Conservation (phyloP, 2,329 filamentous ascomycete species). For the Diaporthe ampelina region DNA sequence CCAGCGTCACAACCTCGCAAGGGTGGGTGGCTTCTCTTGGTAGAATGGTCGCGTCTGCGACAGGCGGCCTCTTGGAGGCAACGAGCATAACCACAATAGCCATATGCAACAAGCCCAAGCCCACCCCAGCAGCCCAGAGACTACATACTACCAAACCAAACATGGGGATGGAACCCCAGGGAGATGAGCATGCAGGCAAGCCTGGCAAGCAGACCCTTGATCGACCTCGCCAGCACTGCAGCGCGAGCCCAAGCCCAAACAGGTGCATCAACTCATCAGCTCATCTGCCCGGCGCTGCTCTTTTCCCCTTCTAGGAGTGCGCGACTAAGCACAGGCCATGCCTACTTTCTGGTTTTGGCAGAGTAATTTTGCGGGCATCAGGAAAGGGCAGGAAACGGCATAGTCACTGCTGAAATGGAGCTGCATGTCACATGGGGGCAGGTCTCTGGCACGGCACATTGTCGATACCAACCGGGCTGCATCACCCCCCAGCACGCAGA, state of each 20-base stretch:
- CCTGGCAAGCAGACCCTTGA: slow-evolving; percentile 22
- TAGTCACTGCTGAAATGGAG: slow-evolving; percentile 14
- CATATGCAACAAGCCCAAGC: not conserved
- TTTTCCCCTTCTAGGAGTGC: slow-evolving; percentile 25
- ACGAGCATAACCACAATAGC: not conserved
- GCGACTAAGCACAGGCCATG: slow-evolving; percentile 23
- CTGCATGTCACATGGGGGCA: slow-evolving; percentile 20
- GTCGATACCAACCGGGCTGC: slow-evolving; percentile 11
- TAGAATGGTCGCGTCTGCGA: not conserved
- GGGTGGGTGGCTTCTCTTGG: not conserved
- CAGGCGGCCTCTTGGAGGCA: slow-evolving; percentile 19
- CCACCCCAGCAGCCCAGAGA: not conserved
- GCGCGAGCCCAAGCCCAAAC: slow-evolving; percentile 14
- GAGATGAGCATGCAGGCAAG: slow-evolving; percentile 28
- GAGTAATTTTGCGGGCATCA: slow-evolving; percentile 2
- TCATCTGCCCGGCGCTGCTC: slow-evolving; percentile 34
- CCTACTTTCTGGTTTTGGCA: slow-evolving; percentile 26
- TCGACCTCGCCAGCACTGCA: not conserved
- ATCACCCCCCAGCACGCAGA: not conserved
- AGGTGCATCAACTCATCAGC: slow-evolving; percentile 17
- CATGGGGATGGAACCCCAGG: slow-evolving; percentile 29
- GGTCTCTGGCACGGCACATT: not conserved
- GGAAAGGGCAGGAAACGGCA: slow-evolving; percentile 32
- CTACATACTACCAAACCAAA: not conserved
- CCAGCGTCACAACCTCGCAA: slow-evolving; percentile 24